Base-by-base conservation (phyloP, 2,329 filamentous ascomycete genomes). In the Chaetomium olivaceum region DNA sequence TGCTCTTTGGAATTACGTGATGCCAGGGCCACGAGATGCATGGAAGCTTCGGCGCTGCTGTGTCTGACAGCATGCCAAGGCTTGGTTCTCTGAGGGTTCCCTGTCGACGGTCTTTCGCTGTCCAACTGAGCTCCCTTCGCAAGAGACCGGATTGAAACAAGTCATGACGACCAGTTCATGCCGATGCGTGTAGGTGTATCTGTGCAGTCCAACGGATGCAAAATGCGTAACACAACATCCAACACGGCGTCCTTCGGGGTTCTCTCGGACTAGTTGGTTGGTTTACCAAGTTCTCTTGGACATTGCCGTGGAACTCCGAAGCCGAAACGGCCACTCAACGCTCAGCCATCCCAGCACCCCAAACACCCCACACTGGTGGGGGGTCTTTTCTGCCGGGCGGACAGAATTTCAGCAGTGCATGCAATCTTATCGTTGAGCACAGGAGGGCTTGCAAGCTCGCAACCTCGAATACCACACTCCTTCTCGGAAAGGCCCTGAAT, bases 361-460 rank as follows among this genome's bases (percentile, higher is more conserved):
- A 52, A 27, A 21, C 25, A 23, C 27, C 29, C 54, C 54, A 56
- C 54, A 33, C 8, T 21, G 25, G 48, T 52, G 46, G 48, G 58
- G 58, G 54, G 29, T 62, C 9, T 67, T 70, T 72, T 72, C 69
- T 72, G 71, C 71, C 71, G 66, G 70, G 71, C 71, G 70, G 71
- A 70, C 71, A 72, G 67, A 68, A 71, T 72, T 72, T 71, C 59
- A 54, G 48, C 29, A 27, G 9, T 29, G 43, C 54, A 50, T 59
- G 39, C 64, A 60, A 67, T 19, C 50, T 19, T 27, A 25, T 52
- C 23, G 23, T 12, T 21, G 25, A 25, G 5, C 23, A 23, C 48
- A 4, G 23, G 58, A 6, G 52, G 36, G 25, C 29, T 63, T 39
- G 14, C 63, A 27, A 51, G 25, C 43, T 46, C 3, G 12, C 27